Base-by-base conservation (phyloP, 768 basidiomycete genomes). In the Suillus placidus region DNA sequence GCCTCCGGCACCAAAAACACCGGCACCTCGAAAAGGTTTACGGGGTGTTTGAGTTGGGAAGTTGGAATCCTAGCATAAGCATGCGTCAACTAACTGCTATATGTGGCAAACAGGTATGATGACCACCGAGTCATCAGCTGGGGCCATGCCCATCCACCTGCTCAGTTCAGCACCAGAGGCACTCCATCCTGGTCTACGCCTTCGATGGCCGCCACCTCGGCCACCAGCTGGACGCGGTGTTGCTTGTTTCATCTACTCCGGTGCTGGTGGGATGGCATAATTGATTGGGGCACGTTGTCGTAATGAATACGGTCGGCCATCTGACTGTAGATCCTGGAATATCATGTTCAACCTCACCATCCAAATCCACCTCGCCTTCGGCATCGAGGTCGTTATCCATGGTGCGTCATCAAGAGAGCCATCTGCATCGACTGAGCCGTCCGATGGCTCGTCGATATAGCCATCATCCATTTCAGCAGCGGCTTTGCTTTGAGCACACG, bases 181-280 rank as follows among this genome's bases (percentile, higher is more conserved):
- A 76, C 91, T 93, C 91, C 92, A 93, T 6, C 92, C 91, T 18
- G 87, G 84, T 12, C 83, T 83, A 68, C 84, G 83, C 63, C 69
- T 81, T 51, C 77, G 71, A 54, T 79, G 80, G 34, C 76, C 78
- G 52, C 71, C 76, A 60, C 77, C 82, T 62, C 80, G 80, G 54
- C 72, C 68, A 20, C 64, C 65, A 38, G 67, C 8, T 7, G 85
- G 84, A 51, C 82, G 82, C 2, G 74, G 71, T 61, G 70, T 78
- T 43, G 79, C 77, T 6, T 76, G 77, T 30, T 69, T 77, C 74
- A 91, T 78, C 42, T 93, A 91, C 60, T 94, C 93, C 18, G 94
- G 79, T 0, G 92, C 90, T 0, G 93, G 92, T 1, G 90, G 91
- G 26, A 93, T 90, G 14, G 89, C 88, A 64, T 94, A 94, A 72